Evolutionary conservation across 352 stramenopile genomes (phyloP).

Genomic region (Globisporangium cylindrosporum): DNA sequence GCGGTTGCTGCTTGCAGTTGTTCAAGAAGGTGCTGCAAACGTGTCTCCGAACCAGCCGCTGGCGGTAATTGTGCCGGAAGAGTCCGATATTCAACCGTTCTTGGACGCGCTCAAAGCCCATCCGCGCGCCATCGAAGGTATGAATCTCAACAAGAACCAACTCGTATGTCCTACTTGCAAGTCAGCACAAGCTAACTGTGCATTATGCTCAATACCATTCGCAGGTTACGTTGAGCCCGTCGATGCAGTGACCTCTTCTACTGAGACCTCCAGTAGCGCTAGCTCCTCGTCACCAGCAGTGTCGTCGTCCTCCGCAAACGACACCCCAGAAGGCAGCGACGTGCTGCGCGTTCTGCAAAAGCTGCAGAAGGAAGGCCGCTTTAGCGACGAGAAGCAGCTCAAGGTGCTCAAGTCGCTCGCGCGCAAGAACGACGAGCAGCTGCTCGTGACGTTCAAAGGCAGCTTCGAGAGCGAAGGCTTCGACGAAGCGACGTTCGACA

Average conservation of each 20-base stretch:
- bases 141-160: neutral
- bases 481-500: slow-evolving; percentile 65
- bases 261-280: neutral
- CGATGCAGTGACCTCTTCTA: slow-evolving; percentile 16
- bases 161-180: neutral
- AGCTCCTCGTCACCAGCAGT: slow-evolving; percentile 6
- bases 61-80: slow-evolving; percentile 69
- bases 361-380: slow-evolving; percentile 77
- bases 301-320: slow-evolving; percentile 15
- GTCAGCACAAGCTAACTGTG: neutral
- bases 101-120: slow-evolving; percentile 46
- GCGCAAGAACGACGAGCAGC: slow-evolving; percentile 74
- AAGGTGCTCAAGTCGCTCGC: slow-evolving; percentile 85
- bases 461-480: slow-evolving; percentile 62
- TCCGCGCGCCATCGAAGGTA: slow-evolving; percentile 67
- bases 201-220: neutral
- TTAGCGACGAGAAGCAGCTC: slow-evolving; percentile 58
- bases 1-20: slow-evolving; percentile 34
- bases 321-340: slow-evolving; percentile 42
- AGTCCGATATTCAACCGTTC: slow-evolving; percentile 65
- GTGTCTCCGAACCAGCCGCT: slow-evolving; percentile 66
- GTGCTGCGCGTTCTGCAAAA: slow-evolving; percentile 74
- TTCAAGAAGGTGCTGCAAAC: slow-evolving; percentile 50
- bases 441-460: slow-evolving; percentile 78
- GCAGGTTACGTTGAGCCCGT: slow-evolving; percentile 32